Evolutionary conservation across 192 early-diverging fungal species (phyloP), one percentile per base, ranked within the genome.

Genomic region (Backusella australiensis): DNA sequence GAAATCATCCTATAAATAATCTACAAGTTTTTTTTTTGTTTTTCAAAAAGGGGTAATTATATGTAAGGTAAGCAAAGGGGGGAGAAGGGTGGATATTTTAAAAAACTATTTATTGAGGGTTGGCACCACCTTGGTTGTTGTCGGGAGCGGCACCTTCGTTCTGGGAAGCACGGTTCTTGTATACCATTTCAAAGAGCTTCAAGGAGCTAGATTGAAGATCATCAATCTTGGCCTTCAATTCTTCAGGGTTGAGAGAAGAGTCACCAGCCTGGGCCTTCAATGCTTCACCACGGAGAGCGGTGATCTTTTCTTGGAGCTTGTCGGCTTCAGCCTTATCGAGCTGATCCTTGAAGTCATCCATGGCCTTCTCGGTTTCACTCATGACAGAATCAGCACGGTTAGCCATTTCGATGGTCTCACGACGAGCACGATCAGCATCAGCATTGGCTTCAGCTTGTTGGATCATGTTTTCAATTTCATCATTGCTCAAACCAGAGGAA

Each of bases 161-260:
- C 41, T 75, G 74, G 21, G 52, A 2, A 75, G 74, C 74, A 44
- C 74, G 63, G 80, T 92, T 92, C 92, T 98, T 96, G 91, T 99
- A 98, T 14, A 95, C 94, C 91, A 95, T 92, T 90, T 99, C 95
- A 78, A 99, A 99, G 72, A 99, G 89, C 89, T 99, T 99, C 75
- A 99, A 86, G 71, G 90, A 91, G 19, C 89, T 91, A 81, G 93
- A 90, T 87, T 99, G 97, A 76, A 98, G 81, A 66, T 94, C 95
- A 72, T 86, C 87, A 38, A 90, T 86, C 86, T 96, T 92, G 83
- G 90, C 84, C 90, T 95, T 96, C 84, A 99, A 91, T 39, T 95
- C 91, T 75, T 99, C 96, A n/a, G 93, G 89, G 35, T 89, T 89
- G 49, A 91, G 79, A 23, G 81, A 84, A 74, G 89, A 89, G 67